Base-by-base conservation (phyloP, 306 rosid species). In the Echinosophora koreensis region DNA sequence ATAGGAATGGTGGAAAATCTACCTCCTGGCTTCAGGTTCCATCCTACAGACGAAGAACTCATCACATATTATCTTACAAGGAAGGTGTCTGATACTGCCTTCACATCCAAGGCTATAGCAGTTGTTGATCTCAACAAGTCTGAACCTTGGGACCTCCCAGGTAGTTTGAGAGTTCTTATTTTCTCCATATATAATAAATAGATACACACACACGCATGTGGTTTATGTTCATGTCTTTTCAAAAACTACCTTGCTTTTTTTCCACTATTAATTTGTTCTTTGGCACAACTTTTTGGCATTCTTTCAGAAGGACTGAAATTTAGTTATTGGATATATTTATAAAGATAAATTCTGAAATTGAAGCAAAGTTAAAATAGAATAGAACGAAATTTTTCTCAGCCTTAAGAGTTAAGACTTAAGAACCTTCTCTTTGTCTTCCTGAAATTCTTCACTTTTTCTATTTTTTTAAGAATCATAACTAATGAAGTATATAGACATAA, bases 121-220 rank as follows among this genome's bases (percentile, higher is more conserved):
- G 89, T 90, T 54, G 99, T 95, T 72, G 99, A 95, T 92, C 93
- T 95, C 74, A 95, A 95, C 61, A 95, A 89, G 78, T 88, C 84
- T 74, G 97, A 95, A 71, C 99, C 99, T 73, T 95, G 99, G 99
- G 97, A 95, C 74, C 97, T 95, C 42, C 97, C 97, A 74, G 98
- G 97, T 80, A 71, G 11, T 37, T 58, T 28, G 0, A 71, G 47
- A 47, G 2, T 71, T n/a, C 69, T 27, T 41, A 7, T 22, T 22
- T 22, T 22, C 22, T 22, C 22, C 4, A 28, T 30, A 3, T 4
- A 6, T 34, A 2, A 6, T 34, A 2, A 66, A 22, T 32, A 35
- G 4, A 35, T 7, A 4, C 3, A 16, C 0, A 8, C 11, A 51
- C 5, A 69, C 4, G n/a, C n/a, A n/a, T n/a, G n/a, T n/a, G n/a